Evolutionary conservation across 2,329 filamentous ascomycete genomes (phyloP).

Genomic region (Akanthomyces uredinophilus): DNA sequence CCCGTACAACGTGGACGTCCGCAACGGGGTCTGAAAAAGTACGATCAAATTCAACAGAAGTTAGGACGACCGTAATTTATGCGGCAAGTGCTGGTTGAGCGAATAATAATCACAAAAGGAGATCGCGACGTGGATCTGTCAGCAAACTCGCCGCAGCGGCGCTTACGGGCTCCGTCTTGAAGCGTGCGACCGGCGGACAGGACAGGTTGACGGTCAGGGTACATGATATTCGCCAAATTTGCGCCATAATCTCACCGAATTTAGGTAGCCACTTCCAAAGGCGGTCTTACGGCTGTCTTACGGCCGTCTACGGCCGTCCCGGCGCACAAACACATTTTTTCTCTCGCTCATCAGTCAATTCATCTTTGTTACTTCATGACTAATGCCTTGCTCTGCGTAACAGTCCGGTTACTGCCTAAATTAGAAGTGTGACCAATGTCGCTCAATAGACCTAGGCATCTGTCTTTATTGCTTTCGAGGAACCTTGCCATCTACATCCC

Average conservation of each 20-base stretch:
- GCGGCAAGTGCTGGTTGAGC: too few species aligned
- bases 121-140: too few species aligned
- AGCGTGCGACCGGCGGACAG: background rate
- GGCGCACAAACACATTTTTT: background rate
- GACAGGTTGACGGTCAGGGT: background rate
- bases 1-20: too few species aligned
- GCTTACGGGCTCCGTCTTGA: background rate
- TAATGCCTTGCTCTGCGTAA: background rate
- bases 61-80: too few species aligned
- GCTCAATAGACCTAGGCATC: background rate
- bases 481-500: background rate
- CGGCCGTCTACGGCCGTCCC: too few species aligned
- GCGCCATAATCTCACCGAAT: background rate
- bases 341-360: background rate
- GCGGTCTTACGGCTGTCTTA: too few species aligned
- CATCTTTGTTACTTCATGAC: background rate
- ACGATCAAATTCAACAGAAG: too few species aligned
- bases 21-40: too few species aligned
- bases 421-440: background rate
- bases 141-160: background rate
- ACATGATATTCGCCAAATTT: background rate
- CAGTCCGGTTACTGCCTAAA: background rate
- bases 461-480: background rate
- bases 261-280: background rate
- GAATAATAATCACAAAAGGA: too few species aligned